Evolutionary conservation across 352 stramenopile species (phyloP), one percentile per base, ranked within the genome.

Genomic region (Phytopythium kandeliae): DNA sequence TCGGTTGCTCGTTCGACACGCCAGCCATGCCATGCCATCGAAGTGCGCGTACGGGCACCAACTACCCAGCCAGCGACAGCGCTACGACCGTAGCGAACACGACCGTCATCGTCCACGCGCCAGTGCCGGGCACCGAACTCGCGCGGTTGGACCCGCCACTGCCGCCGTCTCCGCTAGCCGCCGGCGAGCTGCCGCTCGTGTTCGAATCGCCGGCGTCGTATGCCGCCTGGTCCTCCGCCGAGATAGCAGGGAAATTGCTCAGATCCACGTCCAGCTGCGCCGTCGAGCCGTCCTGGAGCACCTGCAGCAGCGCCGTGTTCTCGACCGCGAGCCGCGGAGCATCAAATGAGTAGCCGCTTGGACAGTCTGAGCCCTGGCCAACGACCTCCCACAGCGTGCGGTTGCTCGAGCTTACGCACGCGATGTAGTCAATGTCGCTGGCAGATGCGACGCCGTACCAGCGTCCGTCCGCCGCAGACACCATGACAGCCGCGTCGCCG

Each of bases 201-300:
- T 36, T 57, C 40, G 54, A 47, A 24, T 67, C 51, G 7, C 61
- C 60, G 15, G 64, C 64, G 30, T 69, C 51, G 43, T 76, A 84
- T 7, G 62, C 67, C 1, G 62, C 59, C 43, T 82, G 63, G 22
- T 83, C 75, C 9, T 51, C 65, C 0, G 57, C 62, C 15, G 70
- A 74, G 40, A 86, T 81, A 33, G 52, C 49, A 3, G 75, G 75
- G 31, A 86, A 66, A 25, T 44, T 67, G 37, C 51, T 54, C 22
- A 86, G 48, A 38, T 86, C 69, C 41, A 86, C 62, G 30, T 73
- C 55, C n/a, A 86, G 22, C 46, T 75, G 65, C 8, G 71, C 72
- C 15, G 59, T 77, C 5, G 63, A 15, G 38, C 64, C 57, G 2
- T 54, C 50, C 31, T 67, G 57, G 40, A 85, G 42, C 30, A 62